Percentiles rank a stretch among this genome's conserved stretches.
phyloP scores from a whole-genome alignment of 2,329 filamentous ascomycete genomes.

The Epichloe baconii region DNA sequence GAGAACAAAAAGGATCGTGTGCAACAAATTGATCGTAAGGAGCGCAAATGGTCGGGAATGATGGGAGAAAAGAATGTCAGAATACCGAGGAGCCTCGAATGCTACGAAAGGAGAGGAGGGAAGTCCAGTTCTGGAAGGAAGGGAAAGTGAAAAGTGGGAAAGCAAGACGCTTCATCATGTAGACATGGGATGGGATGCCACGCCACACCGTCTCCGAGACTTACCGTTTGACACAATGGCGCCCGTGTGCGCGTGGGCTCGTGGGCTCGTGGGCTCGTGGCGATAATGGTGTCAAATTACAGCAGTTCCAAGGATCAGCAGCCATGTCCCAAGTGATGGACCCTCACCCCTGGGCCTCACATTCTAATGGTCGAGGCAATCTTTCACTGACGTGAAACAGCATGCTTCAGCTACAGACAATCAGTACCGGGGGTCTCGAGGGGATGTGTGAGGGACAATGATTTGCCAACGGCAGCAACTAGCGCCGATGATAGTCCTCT shows the following conservation, averaged over 20 bases:
- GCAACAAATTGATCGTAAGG: not conserved
- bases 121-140: not conserved
- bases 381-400: too few relatives aligned
- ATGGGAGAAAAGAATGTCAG: constrained; percentile 1
- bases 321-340: too few relatives aligned
- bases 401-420: too few relatives aligned
- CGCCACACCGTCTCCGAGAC: not conserved
- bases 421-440: too few relatives aligned
- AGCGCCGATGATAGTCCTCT: too few relatives aligned
- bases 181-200: not conserved
- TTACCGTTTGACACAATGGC: not conserved
- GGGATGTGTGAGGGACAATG: too few relatives aligned
- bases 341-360: too few relatives aligned
- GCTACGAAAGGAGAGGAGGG: not conserved
- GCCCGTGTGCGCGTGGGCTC: not conserved
- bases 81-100: not conserved
- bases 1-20: not conserved
- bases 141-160: not conserved
- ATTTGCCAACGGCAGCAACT: too few relatives aligned
- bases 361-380: too few relatives aligned
- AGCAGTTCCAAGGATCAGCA: constrained; percentile 4
- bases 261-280: not conserved
- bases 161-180: not conserved
- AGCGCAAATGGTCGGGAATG: constrained; percentile 1
- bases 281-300: constrained; percentile 1